Base-by-base conservation (phyloP, 1,284 basidiomycete genomes). In the Stygiomarasmius scandens region DNA sequence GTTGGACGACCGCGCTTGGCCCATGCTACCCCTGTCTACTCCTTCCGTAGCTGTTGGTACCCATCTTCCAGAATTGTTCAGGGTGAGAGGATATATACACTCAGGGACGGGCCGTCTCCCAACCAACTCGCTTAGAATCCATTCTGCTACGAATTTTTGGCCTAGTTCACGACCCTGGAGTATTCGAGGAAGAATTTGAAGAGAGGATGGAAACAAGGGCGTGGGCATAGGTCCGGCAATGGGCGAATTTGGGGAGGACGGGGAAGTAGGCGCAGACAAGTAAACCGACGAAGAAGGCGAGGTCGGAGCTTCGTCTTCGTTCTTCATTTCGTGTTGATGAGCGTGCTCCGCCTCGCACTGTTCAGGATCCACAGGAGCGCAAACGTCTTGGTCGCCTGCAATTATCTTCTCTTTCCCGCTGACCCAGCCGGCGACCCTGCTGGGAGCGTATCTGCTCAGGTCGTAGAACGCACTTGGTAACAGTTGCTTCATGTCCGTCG, bases 391-490 rank as follows among this genome's bases (percentile, higher is more conserved):
- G 61, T 32, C 29, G 12, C 12, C 6, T 6, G 29, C 29, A 32
- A 32, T 12, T 5, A 32, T 32, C 29, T 32, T 32, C 16, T 41
- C 38, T 41, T 19, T 41, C 4, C 38, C 38, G 38, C 4, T 8
- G 4, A 41, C 38, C 38, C 38, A 41, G 5, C 38, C 38, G 16
- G 85, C 72, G 59, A 89, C 87, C 68, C 83, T 83, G 69, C 85
- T 85, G 0, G 87, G 85, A 0, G 83, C 86, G 61, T 89, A 89
- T 20, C 88, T 78, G 2, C 85, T 82, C 41, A 90, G 78, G 61
- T 90, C 87, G 68, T 90, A 90, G 65, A 90, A 82, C 0, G 87
- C 87, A 27, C 85, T 76, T 2, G 86, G 83, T 12, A 90, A 77
- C 51, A 90, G 67, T 2, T 77, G 73, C 16, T 16, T 41, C 38